These are phyloP conservation scores for Coemansia sp. DNA, from an alignment of 192 early-diverging fungal genomes.

Conservation along the genomic window DNA sequence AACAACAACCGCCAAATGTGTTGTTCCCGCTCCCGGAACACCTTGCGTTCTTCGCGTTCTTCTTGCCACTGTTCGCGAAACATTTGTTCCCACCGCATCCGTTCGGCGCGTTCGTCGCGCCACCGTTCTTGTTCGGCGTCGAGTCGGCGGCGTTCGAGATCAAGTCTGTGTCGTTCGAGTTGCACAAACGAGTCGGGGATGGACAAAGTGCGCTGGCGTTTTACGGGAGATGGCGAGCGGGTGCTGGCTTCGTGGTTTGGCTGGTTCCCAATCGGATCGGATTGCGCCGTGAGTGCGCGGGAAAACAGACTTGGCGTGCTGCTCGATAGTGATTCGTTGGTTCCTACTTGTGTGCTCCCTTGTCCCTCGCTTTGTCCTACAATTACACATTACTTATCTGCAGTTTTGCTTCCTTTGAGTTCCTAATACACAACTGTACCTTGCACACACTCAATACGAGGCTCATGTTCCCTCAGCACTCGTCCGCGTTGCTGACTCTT, in stretches of 20 bases:
- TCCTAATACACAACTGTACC: no score
- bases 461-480: background rate
- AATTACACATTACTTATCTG: background rate
- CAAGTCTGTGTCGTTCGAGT: conserved; percentile 21
- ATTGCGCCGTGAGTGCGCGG: background rate
- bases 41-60: conserved; percentile 28
- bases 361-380: background rate
- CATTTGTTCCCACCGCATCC: conserved; percentile 33
- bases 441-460: no score
- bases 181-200: conserved; percentile 25
- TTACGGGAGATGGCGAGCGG: no score
- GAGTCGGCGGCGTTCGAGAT: conserved; percentile 22
- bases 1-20: conserved; percentile 28
- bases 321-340: background rate
- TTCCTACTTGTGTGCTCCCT: background rate
- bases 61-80: conserved; percentile 37
- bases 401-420: no score
- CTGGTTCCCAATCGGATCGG: background rate
- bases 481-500: conserved; percentile 16
- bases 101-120: conserved; percentile 32
- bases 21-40: conserved; percentile 26
- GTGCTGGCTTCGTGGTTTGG: background rate
- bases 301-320: background rate
- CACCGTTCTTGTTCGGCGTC: conserved; percentile 30
- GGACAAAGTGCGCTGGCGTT: no score